Base-by-base conservation (phyloP, 352 stramenopile species). In the Globisporangium solare region DNA sequence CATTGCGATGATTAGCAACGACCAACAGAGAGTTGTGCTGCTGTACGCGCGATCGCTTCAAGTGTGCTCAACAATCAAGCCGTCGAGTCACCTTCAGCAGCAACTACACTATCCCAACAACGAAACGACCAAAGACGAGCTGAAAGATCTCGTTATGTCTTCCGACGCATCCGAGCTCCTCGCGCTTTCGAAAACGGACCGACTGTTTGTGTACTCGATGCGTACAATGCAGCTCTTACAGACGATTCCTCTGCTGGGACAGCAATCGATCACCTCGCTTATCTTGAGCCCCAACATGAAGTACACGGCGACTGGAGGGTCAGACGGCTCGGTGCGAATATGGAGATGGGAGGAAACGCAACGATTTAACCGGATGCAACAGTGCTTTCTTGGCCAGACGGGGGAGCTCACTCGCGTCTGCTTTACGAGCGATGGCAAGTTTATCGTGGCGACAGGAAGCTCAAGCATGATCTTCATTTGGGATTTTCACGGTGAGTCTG, bases 281-380 rank as follows among this genome's bases (percentile, higher is more conserved):
- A 54, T 71, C 1, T 63, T 83, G 31, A 85, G 71, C 51, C 61
- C 64, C 22, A 88, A 89, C 32, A 54, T 72, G 5, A 88, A 88
- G 55, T 89, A 89, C 49, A 73, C 89, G 68, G 78, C 57, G 5
- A 87, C 78, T 8, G 80, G 78, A 11, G 71, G 76, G 1, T 53
- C 56, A 3, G 72, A 91, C 47, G 73, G 80, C 11, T 88, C 76
- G 17, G 39, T 91, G 39, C 61, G 80, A 0, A 71, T 91, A 3
- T 88, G 80, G 80, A 67, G 83, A 40, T 87, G 77, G 54, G 73
- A 78, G 11, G 60, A 70, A 24, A 71, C 54, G n/a, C 58, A 74
- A n/a, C 71, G 68, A 24, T 71, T 76, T n/a, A 67, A 61, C 17
- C 73, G 76, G 10, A 82, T 83, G 67, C 67, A 83, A 17, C 80